Percentiles rank a stretch among this genome's conserved stretches.
These are phyloP conservation scores for Achlya hypogyna DNA, from an alignment of 352 stramenopile species.

Conservation along the genomic window DNA sequence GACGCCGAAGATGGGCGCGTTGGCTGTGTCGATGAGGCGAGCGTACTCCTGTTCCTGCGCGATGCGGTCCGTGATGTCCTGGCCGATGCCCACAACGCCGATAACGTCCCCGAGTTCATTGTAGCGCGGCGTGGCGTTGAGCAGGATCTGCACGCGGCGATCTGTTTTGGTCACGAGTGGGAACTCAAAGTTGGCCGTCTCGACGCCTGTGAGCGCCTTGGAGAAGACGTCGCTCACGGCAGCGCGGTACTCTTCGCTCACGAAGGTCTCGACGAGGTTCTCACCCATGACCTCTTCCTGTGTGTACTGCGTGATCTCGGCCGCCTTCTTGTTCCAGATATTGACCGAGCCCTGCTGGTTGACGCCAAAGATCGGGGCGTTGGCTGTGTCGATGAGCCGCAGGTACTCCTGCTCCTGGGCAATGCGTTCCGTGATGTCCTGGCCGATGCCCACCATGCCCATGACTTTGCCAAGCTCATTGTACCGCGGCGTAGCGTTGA, in stretches of 20 bases:
- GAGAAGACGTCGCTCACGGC: conserved; percentile 40
- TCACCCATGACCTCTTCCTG: conserved; percentile 38
- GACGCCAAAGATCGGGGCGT: conserved; percentile 87
- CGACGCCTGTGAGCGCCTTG: conserved; percentile 47
- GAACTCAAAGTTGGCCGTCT: conserved; percentile 81
- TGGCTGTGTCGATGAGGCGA: conserved; percentile 27
- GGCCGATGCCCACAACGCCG: conserved; percentile 78
- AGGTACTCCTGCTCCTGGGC: conserved; percentile 61
- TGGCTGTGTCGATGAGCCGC: conserved; percentile 84
- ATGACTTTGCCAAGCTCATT: conserved; percentile 30
- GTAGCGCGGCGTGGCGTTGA: conserved; percentile 60
- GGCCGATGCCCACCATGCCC: conserved; percentile 53
- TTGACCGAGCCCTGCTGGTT: conserved; percentile 52
- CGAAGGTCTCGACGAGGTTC: conserved; percentile 44
- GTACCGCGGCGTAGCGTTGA: conserved; percentile 27
- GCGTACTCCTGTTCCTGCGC: conserved; percentile 83
- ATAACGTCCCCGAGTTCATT: conserved; percentile 61
- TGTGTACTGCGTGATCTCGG: conserved; percentile 46
- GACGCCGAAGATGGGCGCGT: conserved; percentile 35
- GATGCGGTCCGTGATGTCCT: conserved; percentile 80
- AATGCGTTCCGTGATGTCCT: conserved; percentile 53
- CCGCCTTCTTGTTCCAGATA: conserved; percentile 55
- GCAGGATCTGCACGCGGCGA: conserved; percentile 49
- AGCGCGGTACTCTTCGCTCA: conserved; percentile 45
- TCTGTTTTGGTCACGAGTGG: conserved; percentile 57